These are phyloP conservation scores for Microdochium trichocladiopsis DNA, from an alignment of 2,329 filamentous ascomycete genomes.

Conservation along the genomic window DNA sequence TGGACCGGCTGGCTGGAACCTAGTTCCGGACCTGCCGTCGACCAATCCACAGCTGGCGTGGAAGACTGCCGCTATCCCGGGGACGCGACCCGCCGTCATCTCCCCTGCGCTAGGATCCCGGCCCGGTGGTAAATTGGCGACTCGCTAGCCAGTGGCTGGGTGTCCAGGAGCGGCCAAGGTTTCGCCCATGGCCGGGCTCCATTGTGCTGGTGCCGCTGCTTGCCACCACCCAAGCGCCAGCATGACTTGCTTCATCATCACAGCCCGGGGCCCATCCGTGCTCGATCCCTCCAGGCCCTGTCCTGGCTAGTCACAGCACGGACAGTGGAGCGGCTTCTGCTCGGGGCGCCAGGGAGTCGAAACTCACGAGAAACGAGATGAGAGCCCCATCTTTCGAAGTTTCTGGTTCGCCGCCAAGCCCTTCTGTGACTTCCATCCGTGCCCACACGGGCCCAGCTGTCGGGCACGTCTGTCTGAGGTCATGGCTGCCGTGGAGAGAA, in stretches of 20 bases:
- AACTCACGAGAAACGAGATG: conserved; percentile 1
- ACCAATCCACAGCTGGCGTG: neutral
- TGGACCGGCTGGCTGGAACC: neutral
- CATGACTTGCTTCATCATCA: neutral
- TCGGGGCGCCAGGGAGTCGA: neutral
- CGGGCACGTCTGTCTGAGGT: neutral
- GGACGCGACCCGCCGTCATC: neutral
- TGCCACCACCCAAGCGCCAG: too few relatives aligned
- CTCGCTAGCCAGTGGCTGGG: neutral
- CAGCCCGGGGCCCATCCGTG: neutral
- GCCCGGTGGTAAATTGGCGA: neutral
- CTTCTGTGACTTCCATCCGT: neutral
- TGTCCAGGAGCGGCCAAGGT: neutral
- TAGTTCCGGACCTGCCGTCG: neutral
- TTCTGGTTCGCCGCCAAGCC: neutral
- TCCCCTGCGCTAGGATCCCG: neutral
- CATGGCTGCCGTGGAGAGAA: neutral
- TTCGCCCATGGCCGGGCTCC: too few relatives aligned
- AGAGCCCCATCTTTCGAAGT: neutral
- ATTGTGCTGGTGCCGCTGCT: neutral
- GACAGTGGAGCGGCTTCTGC: neutral
- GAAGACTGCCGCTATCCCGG: neutral
- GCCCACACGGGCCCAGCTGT: neutral
- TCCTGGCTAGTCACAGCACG: neutral
- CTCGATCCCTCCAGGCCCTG: neutral